Conservation (phyloP, 148 eudicot genomes). For the Persicaria maculosa region DNA sequence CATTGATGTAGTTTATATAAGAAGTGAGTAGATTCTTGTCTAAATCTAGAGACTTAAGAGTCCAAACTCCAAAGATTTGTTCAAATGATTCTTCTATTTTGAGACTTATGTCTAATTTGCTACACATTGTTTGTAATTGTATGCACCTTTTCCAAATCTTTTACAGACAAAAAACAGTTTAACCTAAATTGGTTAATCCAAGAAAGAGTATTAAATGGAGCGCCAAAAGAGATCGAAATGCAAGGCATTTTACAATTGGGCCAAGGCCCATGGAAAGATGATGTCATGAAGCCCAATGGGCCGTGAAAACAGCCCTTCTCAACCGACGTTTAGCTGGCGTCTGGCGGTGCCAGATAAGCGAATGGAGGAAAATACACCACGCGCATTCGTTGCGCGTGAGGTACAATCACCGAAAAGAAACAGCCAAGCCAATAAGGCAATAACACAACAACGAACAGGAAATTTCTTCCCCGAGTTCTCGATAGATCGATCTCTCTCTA, state of each 20-base stretch:
- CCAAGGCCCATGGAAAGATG: too few relatives aligned
- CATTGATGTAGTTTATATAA: too few relatives aligned
- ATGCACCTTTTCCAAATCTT: too few relatives aligned
- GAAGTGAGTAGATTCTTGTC: too few relatives aligned
- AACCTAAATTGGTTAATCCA: not conserved
- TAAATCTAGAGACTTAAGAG: too few relatives aligned
- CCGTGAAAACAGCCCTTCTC: not conserved
- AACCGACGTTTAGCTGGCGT: not conserved
- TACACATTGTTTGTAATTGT: too few relatives aligned
- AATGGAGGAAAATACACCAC: not conserved
- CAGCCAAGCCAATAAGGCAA: conserved; percentile 9
- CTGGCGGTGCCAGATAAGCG: not conserved
- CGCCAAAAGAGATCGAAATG: too few relatives aligned
- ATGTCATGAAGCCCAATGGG: not conserved
- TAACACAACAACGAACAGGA: conserved; percentile 7
- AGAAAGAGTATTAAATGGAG: not conserved
- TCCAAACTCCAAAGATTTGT: too few relatives aligned
- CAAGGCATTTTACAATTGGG: too few relatives aligned
- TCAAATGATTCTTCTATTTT: too few relatives aligned
- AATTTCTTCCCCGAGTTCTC: conserved; percentile 3
- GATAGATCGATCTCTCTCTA: conserved; percentile 5
- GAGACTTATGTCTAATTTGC: too few relatives aligned
- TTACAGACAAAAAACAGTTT: not conserved
- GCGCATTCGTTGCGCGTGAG: not conserved
- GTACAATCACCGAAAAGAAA: not conserved